Base-by-base conservation (phyloP, 1,139 yeast species). In the Blastobotrys serpentis region DNA sequence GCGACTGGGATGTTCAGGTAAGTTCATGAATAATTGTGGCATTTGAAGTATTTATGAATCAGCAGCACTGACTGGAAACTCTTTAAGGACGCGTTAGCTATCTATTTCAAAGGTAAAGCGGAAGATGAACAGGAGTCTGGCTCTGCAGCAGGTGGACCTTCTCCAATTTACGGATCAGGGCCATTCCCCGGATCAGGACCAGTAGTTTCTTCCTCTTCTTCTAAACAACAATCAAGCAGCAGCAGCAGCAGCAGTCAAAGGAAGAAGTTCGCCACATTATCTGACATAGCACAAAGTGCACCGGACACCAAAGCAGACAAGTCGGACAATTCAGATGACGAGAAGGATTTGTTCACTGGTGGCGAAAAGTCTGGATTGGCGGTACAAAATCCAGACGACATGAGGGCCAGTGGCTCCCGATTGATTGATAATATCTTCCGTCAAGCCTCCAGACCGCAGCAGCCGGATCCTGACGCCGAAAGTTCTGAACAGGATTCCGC, bases 301-400 rank as follows among this genome's bases (percentile, higher is more conserved):
- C 40, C 38, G 37, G 42, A 43, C 53, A 50, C 50, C 43, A 32
- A 52, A 16, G 34, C 39, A 4, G 29, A 36, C 23, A 19, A 19
- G 11, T 21, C 37, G 4, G 37, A 17, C 13, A 44, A 53, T 22
- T 52, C 64, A 19, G 86, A 82, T 47, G 81, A 82, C 45, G 79
- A 82, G 14, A 80, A 83, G 56, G 82, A 88, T 56, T 80, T 86
- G 66, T 95, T 92, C 60, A 92, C 98, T 2, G 96, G 96, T 18
- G 98, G 96, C 48, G 96, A 90, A 65, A 90, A 90, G 61, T 87
- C 96, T 1, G 98, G 86, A 0, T 73, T 92, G 56, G 95, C 92
- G 57, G 97, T 92, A 10, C 95, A 94, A 63, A 90, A 90, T 63
- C 98, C 98, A 7, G 80, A 82, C 60, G 72, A 63, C 21, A 64